Conservation (phyloP, 352 stramenopile genomes). For the Phytopythium helicoides region DNA sequence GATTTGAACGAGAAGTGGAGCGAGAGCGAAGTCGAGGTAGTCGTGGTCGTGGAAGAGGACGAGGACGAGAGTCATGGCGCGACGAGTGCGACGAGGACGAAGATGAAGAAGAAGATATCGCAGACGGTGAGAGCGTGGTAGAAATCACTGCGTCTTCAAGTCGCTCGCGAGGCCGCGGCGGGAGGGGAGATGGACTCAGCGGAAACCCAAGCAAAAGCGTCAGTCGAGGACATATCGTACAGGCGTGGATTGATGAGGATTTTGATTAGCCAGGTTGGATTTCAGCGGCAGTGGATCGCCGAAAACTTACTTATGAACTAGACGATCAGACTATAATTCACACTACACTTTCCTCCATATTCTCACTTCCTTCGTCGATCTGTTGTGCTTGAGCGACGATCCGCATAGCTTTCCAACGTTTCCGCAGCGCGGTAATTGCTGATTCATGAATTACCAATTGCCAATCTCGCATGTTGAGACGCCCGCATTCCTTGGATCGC, state of each 20-base stretch:
- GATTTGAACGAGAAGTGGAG: slow-evolving; percentile 20
- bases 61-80: neutral
- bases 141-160: slow-evolving; percentile 9
- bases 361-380: slow-evolving; percentile 17
- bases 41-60: neutral
- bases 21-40: slow-evolving; percentile 1
- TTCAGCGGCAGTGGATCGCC: too few relatives aligned
- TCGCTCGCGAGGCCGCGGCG: neutral
- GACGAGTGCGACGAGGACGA: neutral
- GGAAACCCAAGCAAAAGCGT: slow-evolving; percentile 9
- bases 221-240: slow-evolving; percentile 58
- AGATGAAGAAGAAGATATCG: slow-evolving; percentile 10
- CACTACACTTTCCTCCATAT: slow-evolving; percentile 8
- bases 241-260: slow-evolving; percentile 66
- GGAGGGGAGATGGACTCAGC: slow-evolving; percentile 4
- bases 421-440: slow-evolving; percentile 39
- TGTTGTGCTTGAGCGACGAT: slow-evolving; percentile 11
- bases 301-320: neutral
- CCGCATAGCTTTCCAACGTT: slow-evolving; percentile 47
- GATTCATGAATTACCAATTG: slow-evolving; percentile 65
- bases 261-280: slow-evolving; percentile 12
- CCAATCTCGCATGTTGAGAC: slow-evolving; percentile 48
- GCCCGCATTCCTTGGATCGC: slow-evolving; percentile 52
- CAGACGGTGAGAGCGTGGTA: slow-evolving; percentile 18
- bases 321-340: neutral